Evolutionary conservation across 1,139 yeast genomes (phyloP), one percentile per base, ranked within the genome.

Genomic region (Candida pseudoviswanathii): DNA sequence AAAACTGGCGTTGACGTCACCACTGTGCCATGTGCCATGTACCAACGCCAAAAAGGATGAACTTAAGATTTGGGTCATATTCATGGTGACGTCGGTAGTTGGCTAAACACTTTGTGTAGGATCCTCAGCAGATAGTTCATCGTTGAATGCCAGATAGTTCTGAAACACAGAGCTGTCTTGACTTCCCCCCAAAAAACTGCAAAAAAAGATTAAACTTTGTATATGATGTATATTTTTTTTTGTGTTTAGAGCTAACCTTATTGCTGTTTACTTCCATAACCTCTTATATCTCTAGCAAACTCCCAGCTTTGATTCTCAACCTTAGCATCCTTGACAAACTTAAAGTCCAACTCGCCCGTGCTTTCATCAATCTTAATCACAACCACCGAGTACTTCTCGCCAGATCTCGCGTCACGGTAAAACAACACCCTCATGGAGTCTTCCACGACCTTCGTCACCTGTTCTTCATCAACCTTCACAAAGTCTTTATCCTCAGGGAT

Each of bases 351-450:
- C 41, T 57, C 58, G 7, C 58, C 65, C 4, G 46, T 29, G 29
- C 58, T 65, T 38, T 65, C 66, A 36, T 84, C 83, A 44, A 80
- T 76, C 51, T 81, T 85, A 52, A 94, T 77, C n/a, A 92, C 83
- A 9, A 94, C 95, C 59, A 94, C 70, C 0, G 94, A 80, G 70
- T 86, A 95, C 63, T 85, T 86, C 67, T 94, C 96, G 55, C 89
- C 74, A 21, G 97, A 88, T 63, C 99, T 84, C 2, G 98, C 99
- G 66, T 95, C 99, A 68, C 99, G 83, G 76, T 95, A 95, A 69
- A 86, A 94, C 57, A 95, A 78, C 5, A 95, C 96, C 70, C 89
- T 90, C 98, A 95, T 91, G 62, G 95, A 84, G 64, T 92, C 90
- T 63, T 82, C 81, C 43, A 95, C 77, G 11, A 86, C 83, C 49